Base-by-base conservation (phyloP, 139 green algal genomes). In the Eudorina sp. region DNA sequence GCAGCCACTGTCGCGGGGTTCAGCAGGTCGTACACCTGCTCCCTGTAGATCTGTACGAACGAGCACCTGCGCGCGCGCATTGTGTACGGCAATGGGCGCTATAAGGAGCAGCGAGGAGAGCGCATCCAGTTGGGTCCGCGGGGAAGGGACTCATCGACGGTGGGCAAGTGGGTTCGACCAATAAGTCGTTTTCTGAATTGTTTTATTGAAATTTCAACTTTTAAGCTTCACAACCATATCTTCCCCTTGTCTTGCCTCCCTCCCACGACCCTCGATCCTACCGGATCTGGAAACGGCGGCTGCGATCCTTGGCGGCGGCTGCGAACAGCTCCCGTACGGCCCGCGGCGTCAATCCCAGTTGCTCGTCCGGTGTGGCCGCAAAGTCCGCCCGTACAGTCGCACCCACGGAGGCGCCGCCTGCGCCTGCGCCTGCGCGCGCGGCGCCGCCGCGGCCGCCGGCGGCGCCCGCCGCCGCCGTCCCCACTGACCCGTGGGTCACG, bases 11-110 rank as follows among this genome's bases (percentile, higher is more conserved):
- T 74, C 51, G 64, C 53, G 21, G 76, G 75, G 78, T 93, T 93
- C 4, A 95, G 60, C 73, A 92, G 84, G 88, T 94, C 90, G 83
- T 94, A 94, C 58, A 79, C 89, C 83, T 95, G 93, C 89, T 95
- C 93, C 84, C 91, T 91, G 86, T 95, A 95, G 74, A 95, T 90
- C 89, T 95, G 92, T 38, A 91, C 86, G 74, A 88, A 90, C 21
- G 78, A 92, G 34, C 84, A 90, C 77, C 84, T 90, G 73, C 14
- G 53, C n/a, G 3, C 23, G 43, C 6, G n/a, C n/a, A n/a, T n/a
- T n/a, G n/a, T n/a, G 53, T 36, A 46, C 62, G 55, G 55, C 13
- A 48, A 41, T 18, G n/a, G 19, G 66, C 5, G n/a, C n/a, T n/a
- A n/a, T n/a, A n/a, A n/a, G n/a, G n/a, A n/a, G n/a, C n/a, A n/a